Base-by-base conservation (phyloP, 1,284 basidiomycete genomes). In the Rhodofomes roseus region DNA sequence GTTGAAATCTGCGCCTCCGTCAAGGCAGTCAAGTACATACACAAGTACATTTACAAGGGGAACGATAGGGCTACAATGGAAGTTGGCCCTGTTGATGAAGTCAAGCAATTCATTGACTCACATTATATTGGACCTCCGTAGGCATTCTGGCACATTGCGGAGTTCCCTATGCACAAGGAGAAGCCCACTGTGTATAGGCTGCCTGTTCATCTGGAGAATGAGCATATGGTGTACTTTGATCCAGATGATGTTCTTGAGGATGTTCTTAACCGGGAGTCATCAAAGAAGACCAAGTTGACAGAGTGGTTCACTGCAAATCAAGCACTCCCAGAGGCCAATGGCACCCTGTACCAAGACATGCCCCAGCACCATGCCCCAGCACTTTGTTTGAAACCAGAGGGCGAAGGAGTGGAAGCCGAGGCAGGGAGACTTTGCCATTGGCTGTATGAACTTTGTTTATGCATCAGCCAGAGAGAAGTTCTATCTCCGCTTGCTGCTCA, bases 31-130 rank as follows among this genome's bases (percentile, higher is more conserved):
- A 80, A 81, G 61, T 82, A 82, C 60, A 59, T 75, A 5, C 73
- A 74, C 68, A 82, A 82, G 60, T 82, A 82, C 61, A 71, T 80
- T 40, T 71, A 77, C 60, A 83, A 83, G 62, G 81, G 1, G 81
- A 78, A 57, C 68, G 31, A 34, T 11, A 34, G 31, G 31, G 11
- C 31, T 5, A 34, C 31, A 5, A 5, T 34, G 31, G 5, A 34
- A 34, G 31, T 34, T 34, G 31, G 31, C 31, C 31, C 4, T 5
- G 31, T 34, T 4, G 4, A 34, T 34, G 31, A 34, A 11, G 11
- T 34, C 11, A 34, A 34, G 31, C 5, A 34, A 5, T 34, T 5
- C 11, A 11, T 34, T 4, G 31, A 34, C 11, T 4, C 31, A 4
- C 4, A 11, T 5, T 34, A 34, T 11, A 34, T 82, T 23, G 70